Evolutionary conservation across 495 filamentous ascomycete species (phyloP).

Genomic region (Penicillium diatomitis): DNA sequence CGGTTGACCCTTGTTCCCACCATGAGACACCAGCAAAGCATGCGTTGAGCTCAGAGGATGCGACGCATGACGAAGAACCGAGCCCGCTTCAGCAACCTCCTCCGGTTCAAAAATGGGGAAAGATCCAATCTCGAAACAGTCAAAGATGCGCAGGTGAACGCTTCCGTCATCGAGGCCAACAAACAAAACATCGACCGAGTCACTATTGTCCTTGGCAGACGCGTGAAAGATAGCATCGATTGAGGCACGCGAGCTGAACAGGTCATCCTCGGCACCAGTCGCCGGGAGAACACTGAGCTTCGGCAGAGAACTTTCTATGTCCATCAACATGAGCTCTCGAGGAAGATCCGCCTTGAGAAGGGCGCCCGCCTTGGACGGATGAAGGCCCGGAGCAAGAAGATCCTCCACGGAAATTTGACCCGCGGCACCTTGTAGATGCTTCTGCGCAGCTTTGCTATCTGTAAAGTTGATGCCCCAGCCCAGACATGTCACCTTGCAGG

Average conservation of each 20-base stretch:
- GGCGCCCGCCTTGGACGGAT: conserved; percentile 28
- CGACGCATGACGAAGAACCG: conserved; percentile 50
- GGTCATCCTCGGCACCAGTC: conserved; percentile 31
- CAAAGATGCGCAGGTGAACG: conserved; percentile 80
- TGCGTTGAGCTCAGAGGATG: conserved; percentile 71
- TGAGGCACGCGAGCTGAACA: conserved; percentile 19
- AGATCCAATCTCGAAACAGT: conserved; percentile 77
- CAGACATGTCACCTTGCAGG: conserved; percentile 48
- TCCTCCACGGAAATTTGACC: conserved; percentile 35
- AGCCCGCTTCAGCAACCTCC: conserved; percentile 11
- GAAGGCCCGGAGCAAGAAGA: conserved; percentile 28
- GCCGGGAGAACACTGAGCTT: conserved; percentile 66
- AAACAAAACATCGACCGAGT: conserved; percentile 74
- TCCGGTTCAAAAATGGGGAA: conserved; percentile 34
- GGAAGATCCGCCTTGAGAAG: conserved; percentile 57
- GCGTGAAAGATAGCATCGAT: conserved; percentile 24
- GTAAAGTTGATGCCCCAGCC: conserved; percentile 67
- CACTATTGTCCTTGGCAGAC: conserved; percentile 47
- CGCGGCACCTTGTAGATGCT: conserved; percentile 31
- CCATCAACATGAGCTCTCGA: conserved; percentile 64
- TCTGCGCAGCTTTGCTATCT: conserved; percentile 40
- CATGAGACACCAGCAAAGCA: conserved; percentile 49
- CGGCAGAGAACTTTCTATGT: conserved; percentile 71
- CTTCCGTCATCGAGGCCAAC: conserved; percentile 68
- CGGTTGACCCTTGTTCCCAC: conserved; percentile 1